These are phyloP conservation scores for Chytriomyces hyalinus DNA, from an alignment of 192 early-diverging fungal genomes.

Conservation along the genomic window DNA sequence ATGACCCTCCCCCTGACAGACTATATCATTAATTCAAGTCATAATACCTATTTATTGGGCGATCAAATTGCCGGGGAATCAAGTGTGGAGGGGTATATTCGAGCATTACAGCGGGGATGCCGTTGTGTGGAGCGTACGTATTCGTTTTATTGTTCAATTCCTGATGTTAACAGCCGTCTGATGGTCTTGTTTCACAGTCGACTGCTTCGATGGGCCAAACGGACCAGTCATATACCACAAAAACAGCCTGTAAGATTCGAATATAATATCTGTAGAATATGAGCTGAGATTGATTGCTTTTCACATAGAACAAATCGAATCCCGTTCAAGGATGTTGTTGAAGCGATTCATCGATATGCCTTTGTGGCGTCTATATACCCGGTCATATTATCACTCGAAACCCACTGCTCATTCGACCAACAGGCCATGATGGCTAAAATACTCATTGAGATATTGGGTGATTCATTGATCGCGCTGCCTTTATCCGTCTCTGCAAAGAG, in stretches of 20 bases:
- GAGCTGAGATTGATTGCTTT: neutral
- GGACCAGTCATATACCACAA: conserved; percentile 87
- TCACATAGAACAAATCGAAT: conserved; percentile 71
- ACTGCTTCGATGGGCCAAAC: conserved; percentile 87
- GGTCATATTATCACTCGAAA: conserved; percentile 83
- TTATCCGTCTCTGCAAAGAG: conserved; percentile 33
- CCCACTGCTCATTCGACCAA: conserved; percentile 76
- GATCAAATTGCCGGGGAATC: conserved; percentile 81
- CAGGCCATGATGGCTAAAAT: conserved; percentile 78
- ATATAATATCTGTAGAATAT: conserved; percentile 14
- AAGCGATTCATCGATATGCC: conserved; percentile 83
- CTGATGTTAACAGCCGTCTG: conserved; percentile 14
- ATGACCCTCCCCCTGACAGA: conserved; percentile 74
- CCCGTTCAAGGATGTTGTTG: conserved; percentile 80
- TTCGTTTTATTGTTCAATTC: conserved; percentile 14
- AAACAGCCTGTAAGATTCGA: conserved; percentile 67
- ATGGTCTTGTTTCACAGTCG: conserved; percentile 58
- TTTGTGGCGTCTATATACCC: conserved; percentile 84
- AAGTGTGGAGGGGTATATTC: conserved; percentile 86
- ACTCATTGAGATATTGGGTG: conserved; percentile 71
- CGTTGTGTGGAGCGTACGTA: conserved; percentile 80
- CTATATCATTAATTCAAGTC: conserved; percentile 86
- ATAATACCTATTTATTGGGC: conserved; percentile 88
- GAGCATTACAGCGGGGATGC: conserved; percentile 83
- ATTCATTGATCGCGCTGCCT: conserved; percentile 61